These are phyloP conservation scores for Phytophthora brassicae DNA, from an alignment of 352 stramenopile genomes.

Conservation along the genomic window DNA sequence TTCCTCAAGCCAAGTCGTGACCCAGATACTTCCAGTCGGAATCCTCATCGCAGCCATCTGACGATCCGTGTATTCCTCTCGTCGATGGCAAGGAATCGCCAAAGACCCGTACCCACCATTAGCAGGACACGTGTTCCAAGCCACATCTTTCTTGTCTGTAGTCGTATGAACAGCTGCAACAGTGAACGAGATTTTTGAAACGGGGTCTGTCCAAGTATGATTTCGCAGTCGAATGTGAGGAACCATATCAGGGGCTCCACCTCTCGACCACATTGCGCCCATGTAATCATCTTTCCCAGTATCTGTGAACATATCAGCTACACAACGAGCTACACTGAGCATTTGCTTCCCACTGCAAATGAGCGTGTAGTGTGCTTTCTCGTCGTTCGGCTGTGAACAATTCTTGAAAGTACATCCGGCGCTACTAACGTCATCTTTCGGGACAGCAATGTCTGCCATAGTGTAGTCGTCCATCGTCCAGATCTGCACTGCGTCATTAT, in stretches of 20 bases:
- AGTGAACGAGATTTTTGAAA: conserved; percentile 15
- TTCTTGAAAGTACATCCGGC: conserved; percentile 24
- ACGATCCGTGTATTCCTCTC: conserved; percentile 3
- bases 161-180: conserved; percentile 29
- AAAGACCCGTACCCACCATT: conserved; percentile 23
- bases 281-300: not conserved
- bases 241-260: conserved; percentile 21
- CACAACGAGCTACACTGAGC: conserved; percentile 31
- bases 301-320: conserved; percentile 26
- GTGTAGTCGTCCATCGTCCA: conserved; percentile 17
- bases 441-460: conserved; percentile 33
- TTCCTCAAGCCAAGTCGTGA: conserved; percentile 19
- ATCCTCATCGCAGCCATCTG: conserved; percentile 9
- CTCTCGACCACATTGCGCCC: conserved; percentile 30
- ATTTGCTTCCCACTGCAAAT: conserved; percentile 39
- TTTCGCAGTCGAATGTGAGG: conserved; percentile 26
- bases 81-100: conserved; percentile 18
- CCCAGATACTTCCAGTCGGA: conserved; percentile 10
- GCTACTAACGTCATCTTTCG: conserved; percentile 6
- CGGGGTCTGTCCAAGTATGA: conserved; percentile 27
- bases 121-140: conserved; percentile 18
- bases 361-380: conserved; percentile 10
- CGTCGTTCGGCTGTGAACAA: conserved; percentile 29
- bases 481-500: conserved; percentile 22
- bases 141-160: not conserved